Base-by-base conservation (phyloP, 2,329 filamentous ascomycete species). In the Chlorencoelia australis region DNA sequence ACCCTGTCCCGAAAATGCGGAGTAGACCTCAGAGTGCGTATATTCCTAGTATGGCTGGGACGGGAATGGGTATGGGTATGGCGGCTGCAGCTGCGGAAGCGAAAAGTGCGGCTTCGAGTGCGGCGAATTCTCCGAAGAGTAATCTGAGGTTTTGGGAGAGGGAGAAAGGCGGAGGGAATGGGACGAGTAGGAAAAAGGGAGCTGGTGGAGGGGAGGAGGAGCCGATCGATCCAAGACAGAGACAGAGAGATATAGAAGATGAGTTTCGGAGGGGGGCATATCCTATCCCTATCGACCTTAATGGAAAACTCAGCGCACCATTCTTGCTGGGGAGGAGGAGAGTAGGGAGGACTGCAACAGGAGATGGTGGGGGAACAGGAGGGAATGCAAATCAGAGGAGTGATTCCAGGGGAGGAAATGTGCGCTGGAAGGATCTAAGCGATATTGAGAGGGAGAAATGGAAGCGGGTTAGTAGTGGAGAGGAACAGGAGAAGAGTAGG, bases 291-390 rank as follows among this genome's bases (percentile, higher is more conserved):
- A 48, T 55, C 21, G 50, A 55, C 30, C 22, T 49, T n/a, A 42
- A 42, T 5, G 51, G 53, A 3, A 54, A 55, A 31, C 37, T 56
- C 4, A 51, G 47, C 7, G 43, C 54, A 4, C 53, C 52, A 1
- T 56, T 56, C 17, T 19, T 55, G 20, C 25, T 46, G 2, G 26
- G 56, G 4, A 61, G 65, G 6, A 48, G 60, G 7, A 61, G 35
- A 14, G 37, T 37, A 33, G 39, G 27, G 7, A 43, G 30, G 17
- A 35, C 36, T 32, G 16, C 31, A 16, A 26, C 8, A 29, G 19
- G 44, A 35, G 17, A 41, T 5, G 45, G 20, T 26, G 35, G 35
- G 10, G 33, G 30, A 24, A 21, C 28, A 13, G 26, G 37, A 16
- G 40, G n/a, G n/a, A n/a, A n/a, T n/a, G n/a, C n/a, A n/a, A n/a